Evolutionary conservation across 768 basidiomycete species (phyloP), one percentile per base, ranked within the genome.

Genomic region (Suillus bovinus): DNA sequence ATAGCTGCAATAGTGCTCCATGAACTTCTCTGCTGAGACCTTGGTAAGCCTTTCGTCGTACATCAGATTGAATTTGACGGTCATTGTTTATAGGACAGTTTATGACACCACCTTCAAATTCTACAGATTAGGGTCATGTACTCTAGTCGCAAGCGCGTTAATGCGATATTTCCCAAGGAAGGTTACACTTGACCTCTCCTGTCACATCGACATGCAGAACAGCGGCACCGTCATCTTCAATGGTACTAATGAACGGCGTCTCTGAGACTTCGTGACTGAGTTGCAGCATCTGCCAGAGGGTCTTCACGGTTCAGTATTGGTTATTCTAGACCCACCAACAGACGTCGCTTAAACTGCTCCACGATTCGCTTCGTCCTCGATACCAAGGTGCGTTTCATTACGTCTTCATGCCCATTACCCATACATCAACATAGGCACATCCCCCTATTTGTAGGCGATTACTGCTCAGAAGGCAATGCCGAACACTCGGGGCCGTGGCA

Each of bases 21-120:
- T 86, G 56, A 87, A 89, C 65, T 90, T 93, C 68, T 90, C 90
- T 9, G 89, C 86, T 0, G 78, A 76, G 44, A 90, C 90, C 0
- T 73, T 91, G 72, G 86, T 85, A 61, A 5, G 75, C 61, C 16
- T 20, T 38, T 52, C 61, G 60, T 27, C 1, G 20, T 54, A 34
- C 50, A 36, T 5, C 58, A 86, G 84, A 80, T 91, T 49, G 42
- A 22, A 22, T 44, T 44, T 44, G 42, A 44, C 10, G 5, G 10
- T n/a, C 42, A 44, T 7, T n/a, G n/a, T 44, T 22, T 22, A n/a
- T 11, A 44, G 42, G n/a, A 22, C 84, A 85, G 64, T 91, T 90
- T 71, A 77, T 91, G 82, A 81, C 89, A 91, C 66, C 85, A 88
- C 69, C 78, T 92, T 0, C 80, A n/a, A n/a, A n/a, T n/a, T n/a